Conservation (phyloP, 1,284 basidiomycete genomes). For the Leucoagaricus sp. region DNA sequence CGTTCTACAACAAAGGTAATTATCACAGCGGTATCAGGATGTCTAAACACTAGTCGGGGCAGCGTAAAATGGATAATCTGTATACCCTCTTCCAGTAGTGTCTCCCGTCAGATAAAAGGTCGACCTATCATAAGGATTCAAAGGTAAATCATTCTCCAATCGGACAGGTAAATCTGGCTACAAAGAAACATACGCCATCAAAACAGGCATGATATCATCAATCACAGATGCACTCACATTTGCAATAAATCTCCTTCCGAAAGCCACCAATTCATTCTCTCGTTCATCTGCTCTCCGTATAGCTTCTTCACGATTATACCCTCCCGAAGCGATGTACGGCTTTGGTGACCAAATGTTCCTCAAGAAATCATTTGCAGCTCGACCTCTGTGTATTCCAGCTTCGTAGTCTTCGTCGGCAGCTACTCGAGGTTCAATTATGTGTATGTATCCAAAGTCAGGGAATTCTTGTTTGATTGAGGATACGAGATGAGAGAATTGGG, state of each 20-base stretch:
- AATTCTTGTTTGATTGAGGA: conserved; percentile 30
- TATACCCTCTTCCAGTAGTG: conserved; percentile 36
- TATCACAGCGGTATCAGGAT: no score
- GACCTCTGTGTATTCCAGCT: conserved; percentile 19
- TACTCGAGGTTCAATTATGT: conserved; percentile 47
- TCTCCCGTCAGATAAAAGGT: conserved; percentile 32
- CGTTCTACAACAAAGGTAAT: no score
- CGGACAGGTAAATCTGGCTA: conserved; percentile 58
- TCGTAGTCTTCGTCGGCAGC: background rate
- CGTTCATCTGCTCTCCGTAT: conserved; percentile 32
- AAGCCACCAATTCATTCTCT: conserved; percentile 41
- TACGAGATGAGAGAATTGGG: conserved; percentile 42
- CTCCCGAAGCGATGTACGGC: conserved; percentile 51
- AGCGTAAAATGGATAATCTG: conserved; percentile 43
- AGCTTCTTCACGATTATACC: conserved; percentile 37
- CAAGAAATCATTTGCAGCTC: conserved; percentile 33
- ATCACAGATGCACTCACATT: conserved; percentile 35
- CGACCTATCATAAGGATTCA: conserved; percentile 32
- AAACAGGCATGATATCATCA: background rate
- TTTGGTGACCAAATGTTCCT: conserved; percentile 34
- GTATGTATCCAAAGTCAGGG: conserved; percentile 58
- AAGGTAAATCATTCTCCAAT: conserved; percentile 34
- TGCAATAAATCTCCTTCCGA: conserved; percentile 51
- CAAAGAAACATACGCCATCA: background rate
- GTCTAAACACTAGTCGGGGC: no score